These are phyloP conservation scores for Alternaria hordeiaustralica DNA, from an alignment of 2,329 filamentous ascomycete genomes.

Conservation along the genomic window DNA sequence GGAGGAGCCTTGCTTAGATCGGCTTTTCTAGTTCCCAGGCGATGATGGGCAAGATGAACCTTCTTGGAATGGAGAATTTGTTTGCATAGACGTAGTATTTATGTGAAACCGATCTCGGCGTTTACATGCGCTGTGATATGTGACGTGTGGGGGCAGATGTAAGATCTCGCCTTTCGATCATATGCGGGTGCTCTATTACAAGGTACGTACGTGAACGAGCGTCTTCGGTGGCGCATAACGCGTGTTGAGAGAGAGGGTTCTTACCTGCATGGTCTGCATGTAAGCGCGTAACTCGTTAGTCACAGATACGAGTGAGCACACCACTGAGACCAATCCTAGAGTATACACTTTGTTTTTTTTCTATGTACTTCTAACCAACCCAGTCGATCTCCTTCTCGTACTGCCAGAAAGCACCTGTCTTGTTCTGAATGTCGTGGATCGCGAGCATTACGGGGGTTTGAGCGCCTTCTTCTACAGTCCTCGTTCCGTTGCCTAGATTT, in stretches of 20 bases:
- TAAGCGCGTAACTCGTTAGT: neutral
- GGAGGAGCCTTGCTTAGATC: neutral
- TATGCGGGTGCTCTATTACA: neutral
- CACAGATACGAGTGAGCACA: neutral
- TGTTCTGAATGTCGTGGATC: constrained; percentile 47
- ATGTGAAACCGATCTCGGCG: neutral
- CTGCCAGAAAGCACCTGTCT: constrained; percentile 51
- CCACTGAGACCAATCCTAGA: rapidly evolving
- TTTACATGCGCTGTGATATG: neutral
- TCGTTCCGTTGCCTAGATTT: constrained; percentile 33
- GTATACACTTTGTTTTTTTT: neutral
- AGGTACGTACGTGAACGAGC: neutral
- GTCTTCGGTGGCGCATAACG: neutral
- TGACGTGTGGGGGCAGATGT: neutral
- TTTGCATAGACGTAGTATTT: neutral
- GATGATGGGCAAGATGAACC: no score
- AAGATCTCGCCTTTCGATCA: neutral
- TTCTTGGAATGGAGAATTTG: neutral
- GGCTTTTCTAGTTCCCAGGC: neutral
- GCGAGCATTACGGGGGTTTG: constrained; percentile 54
- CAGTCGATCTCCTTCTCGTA: constrained; percentile 48
- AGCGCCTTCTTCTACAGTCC: constrained; percentile 54
- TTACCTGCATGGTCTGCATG: neutral
- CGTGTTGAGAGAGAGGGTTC: rapidly evolving
- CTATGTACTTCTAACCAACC: constrained; percentile 40